Conservation (phyloP, 139 green algal species). For the Deuterostichococcus epilithicus region DNA sequence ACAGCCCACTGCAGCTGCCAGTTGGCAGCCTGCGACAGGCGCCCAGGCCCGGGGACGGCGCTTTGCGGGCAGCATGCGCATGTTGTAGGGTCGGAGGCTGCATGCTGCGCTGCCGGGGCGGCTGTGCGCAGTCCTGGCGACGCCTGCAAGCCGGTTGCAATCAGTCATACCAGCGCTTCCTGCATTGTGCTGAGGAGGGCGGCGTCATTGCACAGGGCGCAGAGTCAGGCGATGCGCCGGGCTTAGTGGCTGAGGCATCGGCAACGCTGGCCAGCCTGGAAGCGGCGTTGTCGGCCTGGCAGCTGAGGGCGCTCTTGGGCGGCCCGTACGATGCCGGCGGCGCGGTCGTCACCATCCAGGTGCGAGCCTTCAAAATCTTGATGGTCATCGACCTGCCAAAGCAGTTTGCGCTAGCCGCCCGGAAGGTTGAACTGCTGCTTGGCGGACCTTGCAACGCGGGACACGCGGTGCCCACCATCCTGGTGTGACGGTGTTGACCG, state of each 20-base stretch:
- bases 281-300: constrained; percentile 32
- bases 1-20: too few species aligned
- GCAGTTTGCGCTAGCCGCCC: neutral
- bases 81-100: too few species aligned
- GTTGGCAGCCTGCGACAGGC: too few species aligned
- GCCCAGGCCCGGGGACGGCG: too few species aligned
- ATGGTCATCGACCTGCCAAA: neutral
- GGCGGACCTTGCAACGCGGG: too few species aligned
- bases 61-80: too few species aligned
- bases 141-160: too few species aligned
- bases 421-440: neutral
- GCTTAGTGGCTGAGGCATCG: constrained; percentile 28
- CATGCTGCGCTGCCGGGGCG: too few species aligned
- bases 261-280: constrained; percentile 9
- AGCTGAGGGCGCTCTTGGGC: constrained; percentile 62
- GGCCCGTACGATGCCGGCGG: constrained; percentile 54
- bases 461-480: too few species aligned
- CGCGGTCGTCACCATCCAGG: constrained; percentile 29
- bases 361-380: neutral
- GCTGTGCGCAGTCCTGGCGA: too few species aligned
- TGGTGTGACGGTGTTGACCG: neutral
- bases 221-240: constrained; percentile 13
- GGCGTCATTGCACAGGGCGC: neutral
- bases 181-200: neutral
- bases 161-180: neutral